Base-by-base conservation (phyloP, 768 basidiomycete genomes). In the Lactifluus echinatus region DNA sequence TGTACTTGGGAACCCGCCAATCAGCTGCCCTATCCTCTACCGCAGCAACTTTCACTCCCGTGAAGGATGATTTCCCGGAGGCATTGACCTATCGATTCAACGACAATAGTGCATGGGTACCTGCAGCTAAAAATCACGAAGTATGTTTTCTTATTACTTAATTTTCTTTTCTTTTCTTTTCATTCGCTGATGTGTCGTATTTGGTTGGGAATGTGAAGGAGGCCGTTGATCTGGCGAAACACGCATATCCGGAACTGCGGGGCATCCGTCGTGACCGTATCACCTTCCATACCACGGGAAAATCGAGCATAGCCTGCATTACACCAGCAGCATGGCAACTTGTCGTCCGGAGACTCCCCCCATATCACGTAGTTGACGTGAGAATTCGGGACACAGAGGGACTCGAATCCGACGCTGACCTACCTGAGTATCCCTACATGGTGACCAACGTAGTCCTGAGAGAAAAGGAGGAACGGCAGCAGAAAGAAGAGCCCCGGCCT, bases 241-340 rank as follows among this genome's bases (percentile, higher is more conserved):
- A 59, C 15, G 58, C 58, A 0, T 59, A 59, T 19, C 58, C 58
- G 0, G 58, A 59, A 28, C 15, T 59, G 29, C 34, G 58, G 31
- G 11, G 36, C 36, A 14, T 59, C n/a, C 58, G 53, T 4, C 58
- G 58, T 14, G 53, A 59, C 33, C 43, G 58, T 28, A 59, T 59
- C 28, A 59, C 58, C 2, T 59, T 59, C 19, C 58, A 59, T 40
- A 59, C 58, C 12, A 59, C 58, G 6, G 58, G 58, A 12, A 59
- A 59, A 21, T 55, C 58, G 42, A 59, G 58, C 40, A 59, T 59
- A 21, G 58, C 58, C 10, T 59, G 58, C 40, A 59, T 59, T 48
- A 59, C 58, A 5, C 58, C 58, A 14, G 58, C 58, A 36, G 58
- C 58, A 49, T 59, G 58, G 58, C 53, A 59, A 59, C 58, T 59